A percentile compares a stretch with the other conserved stretches of the same genome.
phyloP scores from a whole-genome alignment of 192 early-diverging fungal genomes.

The Mortierella alpina region DNA sequence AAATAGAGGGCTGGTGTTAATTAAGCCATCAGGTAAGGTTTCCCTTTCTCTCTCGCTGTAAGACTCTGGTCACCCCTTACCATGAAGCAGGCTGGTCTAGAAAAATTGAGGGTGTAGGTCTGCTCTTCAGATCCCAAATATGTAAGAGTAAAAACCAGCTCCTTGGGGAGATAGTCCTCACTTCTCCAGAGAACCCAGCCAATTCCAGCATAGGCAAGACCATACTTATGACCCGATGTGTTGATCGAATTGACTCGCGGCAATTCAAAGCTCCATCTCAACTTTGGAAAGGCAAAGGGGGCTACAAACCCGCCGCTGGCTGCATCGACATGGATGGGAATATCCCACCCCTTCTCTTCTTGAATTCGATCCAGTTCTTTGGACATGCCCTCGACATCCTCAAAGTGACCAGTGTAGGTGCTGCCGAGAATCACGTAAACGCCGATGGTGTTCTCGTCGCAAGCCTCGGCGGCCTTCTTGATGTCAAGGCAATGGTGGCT shows the following conservation, averaged over 20 bases:
- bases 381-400: constrained; percentile 73
- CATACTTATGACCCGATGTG: constrained; percentile 87
- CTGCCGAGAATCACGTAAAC: constrained; percentile 78
- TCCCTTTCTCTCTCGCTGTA: no score
- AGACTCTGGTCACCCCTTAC: not conserved
- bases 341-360: constrained; percentile 67
- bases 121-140: constrained; percentile 77
- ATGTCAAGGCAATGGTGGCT: constrained; percentile 66
- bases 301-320: constrained; percentile 87
- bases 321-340: constrained; percentile 88
- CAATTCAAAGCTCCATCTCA: constrained; percentile 73
- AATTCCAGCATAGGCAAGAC: constrained; percentile 83
- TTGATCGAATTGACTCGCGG: constrained; percentile 81
- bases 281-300: constrained; percentile 79
- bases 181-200: constrained; percentile 85
- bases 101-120: constrained; percentile 83
- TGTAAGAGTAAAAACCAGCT: constrained; percentile 79
- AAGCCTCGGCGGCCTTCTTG: constrained; percentile 70
- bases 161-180: constrained; percentile 72
- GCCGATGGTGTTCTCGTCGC: constrained; percentile 90
- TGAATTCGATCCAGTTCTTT: constrained; percentile 69
- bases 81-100: constrained; percentile 74
- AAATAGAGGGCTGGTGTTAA: not conserved
- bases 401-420: constrained; percentile 84
- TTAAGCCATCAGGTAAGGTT: not conserved